These are phyloP conservation scores for Straminergon stramineum DNA, from an alignment of 225 moss, liverwort and hornwort species.

Conservation along the genomic window DNA sequence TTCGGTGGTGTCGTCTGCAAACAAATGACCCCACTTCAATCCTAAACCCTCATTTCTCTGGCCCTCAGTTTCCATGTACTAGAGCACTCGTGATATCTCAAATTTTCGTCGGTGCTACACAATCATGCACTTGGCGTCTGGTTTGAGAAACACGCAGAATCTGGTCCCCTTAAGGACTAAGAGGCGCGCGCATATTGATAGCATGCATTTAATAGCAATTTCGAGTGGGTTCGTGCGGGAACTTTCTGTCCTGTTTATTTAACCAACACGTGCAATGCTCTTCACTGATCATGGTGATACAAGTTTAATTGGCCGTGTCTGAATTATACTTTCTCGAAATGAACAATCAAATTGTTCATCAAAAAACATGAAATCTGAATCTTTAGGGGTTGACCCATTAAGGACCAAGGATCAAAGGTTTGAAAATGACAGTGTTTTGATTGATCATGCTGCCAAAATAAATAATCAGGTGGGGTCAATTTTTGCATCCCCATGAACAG, in stretches of 20 bases:
- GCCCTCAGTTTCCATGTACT: neutral
- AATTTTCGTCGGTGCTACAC: neutral
- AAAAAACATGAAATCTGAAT: neutral
- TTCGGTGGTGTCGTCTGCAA: neutral
- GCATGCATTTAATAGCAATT: neutral
- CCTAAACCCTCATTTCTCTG: neutral
- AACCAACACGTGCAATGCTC: neutral
- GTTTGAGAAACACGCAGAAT: neutral
- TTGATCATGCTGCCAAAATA: neutral
- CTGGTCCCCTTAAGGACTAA: neutral
- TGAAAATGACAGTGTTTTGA: neutral
- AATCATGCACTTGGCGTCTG: neutral
- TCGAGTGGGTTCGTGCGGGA: neutral
- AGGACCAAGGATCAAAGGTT: neutral
- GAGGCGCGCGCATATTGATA: too few species aligned
- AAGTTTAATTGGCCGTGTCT: neutral
- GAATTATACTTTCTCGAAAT: neutral
- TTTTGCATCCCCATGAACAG: neutral
- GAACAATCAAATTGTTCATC: neutral
- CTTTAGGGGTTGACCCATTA: neutral
- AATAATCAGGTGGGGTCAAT: too few species aligned
- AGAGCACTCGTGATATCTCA: neutral
- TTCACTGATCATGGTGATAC: neutral
- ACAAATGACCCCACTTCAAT: neutral
- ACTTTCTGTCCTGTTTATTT: neutral